Base-by-base conservation (phyloP, 2,329 filamentous ascomycete species). In the Paecilomyces sp. region DNA sequence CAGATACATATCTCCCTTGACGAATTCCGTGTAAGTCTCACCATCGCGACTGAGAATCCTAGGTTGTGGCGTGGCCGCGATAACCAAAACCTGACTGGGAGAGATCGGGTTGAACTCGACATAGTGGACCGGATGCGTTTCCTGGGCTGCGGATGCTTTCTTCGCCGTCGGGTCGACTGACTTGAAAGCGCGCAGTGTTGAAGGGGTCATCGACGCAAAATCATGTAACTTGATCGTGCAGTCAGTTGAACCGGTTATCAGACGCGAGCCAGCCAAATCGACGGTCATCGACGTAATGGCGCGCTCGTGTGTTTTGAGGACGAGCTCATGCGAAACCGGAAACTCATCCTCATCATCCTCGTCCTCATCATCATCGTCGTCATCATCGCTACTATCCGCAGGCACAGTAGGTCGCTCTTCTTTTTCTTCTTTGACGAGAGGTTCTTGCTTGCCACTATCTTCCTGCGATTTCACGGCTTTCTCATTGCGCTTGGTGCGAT, bases 1-100 rank as follows among this genome's bases (percentile, higher is more conserved):
- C 65, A 99, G 78, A 69, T 99, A 99, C 92, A 97, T 97, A 72
- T 99, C 94, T 54, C 94, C 94, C 77, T 99, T 99, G 66, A 92
- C 88, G 65, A 96, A 97, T 70, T 97, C 92, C 1, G 88, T 88
- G 55, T 95, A 68, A 7, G 89, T 82, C 53, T 95, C 91, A 47
- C 94, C 94, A 77, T 99, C 93, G 68, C 94, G 87, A 67, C 86
- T 90, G 73, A 97, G 82, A 25, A 99, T 87, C 73, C 92, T 92
- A 12, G 93, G 91, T 73, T 97, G 93, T 1, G 93, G 88, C 50
- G 93, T 90, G 6, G 93, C 92, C 7, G 92, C 89, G 53, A 97
- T 82, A 66, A 94, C 95, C 34, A 99, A 84, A 61, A 99, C 87
- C 62, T 89, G 86, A 63, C 87, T 84, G 9, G 91, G 91, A 1